Conservation (phyloP, 306 rosid species). For the Myrica gale region DNA sequence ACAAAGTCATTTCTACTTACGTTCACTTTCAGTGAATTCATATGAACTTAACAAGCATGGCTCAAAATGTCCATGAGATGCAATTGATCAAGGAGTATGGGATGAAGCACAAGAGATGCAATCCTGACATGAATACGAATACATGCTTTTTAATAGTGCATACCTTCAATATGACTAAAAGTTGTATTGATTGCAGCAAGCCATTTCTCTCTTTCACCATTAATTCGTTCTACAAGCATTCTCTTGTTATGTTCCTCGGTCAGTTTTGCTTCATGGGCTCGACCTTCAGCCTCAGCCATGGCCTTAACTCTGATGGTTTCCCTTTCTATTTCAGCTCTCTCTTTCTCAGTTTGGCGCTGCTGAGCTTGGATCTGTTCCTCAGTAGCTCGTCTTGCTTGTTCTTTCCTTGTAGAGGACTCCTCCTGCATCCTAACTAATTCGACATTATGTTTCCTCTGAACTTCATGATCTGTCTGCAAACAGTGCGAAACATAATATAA, state of each 20-base stretch:
- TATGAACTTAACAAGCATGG: not conserved
- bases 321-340: conserved; percentile 87
- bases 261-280: conserved; percentile 80
- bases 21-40: not conserved
- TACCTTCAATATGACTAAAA: conserved; percentile 96
- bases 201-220: conserved; percentile 97
- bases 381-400: conserved; percentile 76
- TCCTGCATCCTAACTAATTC: conserved; percentile 97
- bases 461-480: conserved; percentile 80
- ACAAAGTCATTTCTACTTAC: not conserved
- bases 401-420: conserved; percentile 75
- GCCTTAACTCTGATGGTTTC: conserved; percentile 91
- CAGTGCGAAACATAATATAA: conserved; percentile 17
- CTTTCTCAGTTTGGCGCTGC: conserved; percentile 82
- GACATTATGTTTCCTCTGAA: conserved; percentile 80
- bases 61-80: not conserved
- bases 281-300: conserved; percentile 93
- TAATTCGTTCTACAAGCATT: conserved; percentile 78
- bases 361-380: conserved; percentile 93
- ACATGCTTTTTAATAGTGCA: conserved; percentile 12
- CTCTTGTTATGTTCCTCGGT: conserved; percentile 87
- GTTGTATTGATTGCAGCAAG: conserved; percentile 94
- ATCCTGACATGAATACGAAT: not conserved
- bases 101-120: not conserved
- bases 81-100: not conserved